Evolutionary conservation across 2,329 filamentous ascomycete genomes (phyloP), one percentile per base, ranked within the genome.

Genomic region (Sporothrix curviconia): DNA sequence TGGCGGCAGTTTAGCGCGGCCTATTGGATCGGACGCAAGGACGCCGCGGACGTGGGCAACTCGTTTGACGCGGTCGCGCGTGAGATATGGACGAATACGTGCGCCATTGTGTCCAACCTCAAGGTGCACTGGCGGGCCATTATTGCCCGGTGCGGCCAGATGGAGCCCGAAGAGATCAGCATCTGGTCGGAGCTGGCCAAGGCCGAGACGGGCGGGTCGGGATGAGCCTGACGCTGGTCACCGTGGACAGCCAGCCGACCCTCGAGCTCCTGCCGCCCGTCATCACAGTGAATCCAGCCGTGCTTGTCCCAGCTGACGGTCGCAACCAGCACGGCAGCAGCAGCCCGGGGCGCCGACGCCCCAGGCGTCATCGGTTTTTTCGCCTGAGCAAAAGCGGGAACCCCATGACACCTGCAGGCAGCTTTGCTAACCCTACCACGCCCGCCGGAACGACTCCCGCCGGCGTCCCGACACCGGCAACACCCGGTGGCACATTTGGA

Each of bases 101-200:
- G 86, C 30, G 85, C 86, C n/a, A 79, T 92, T 32, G 82, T 91
- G 34, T 81, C 84, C 0, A 76, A 77, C 15, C 83, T 85, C 69
- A 86, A 84, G 64, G 83, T 92, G 0, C 83, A 86, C 57, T 92
- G 89, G 88, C 84, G 89, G 15, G 74, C 94, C 11, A 84, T 90
- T 60, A 80, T 95, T 59, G 84, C 86, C 34, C 88, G 88, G 69
- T 84, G 82, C 49, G 85, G 86, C 2, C 72, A 80, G 3, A 87
- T 90, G 80, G 82, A 86, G 25, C 74, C 77, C 30, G 78, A 82
- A 7, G 88, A 92, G 68, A 72, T 85, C 12, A 80, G 83, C 7
- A 74, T 77, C 50, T 86, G 82, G 83, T 73, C 75, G 14, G 72
- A 73, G 39, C 70, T 84, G 30, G 78, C 77, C 14, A 75, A 78